Base-by-base conservation (phyloP, 768 basidiomycete genomes). In the Mrakia blollopis region DNA sequence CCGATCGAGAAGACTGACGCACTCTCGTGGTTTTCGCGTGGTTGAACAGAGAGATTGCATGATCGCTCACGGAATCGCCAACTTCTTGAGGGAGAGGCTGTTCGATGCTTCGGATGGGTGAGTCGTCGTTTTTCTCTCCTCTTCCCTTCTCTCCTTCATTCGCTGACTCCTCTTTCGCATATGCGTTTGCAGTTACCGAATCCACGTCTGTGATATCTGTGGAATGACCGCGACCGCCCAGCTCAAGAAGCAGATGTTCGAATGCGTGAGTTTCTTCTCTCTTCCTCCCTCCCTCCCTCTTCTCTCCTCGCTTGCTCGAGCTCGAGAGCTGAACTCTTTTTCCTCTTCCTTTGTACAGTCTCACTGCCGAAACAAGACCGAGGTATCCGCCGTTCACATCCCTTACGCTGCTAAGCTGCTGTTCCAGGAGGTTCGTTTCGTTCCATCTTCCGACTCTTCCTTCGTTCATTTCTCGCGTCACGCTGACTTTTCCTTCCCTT, bases 11-110 rank as follows among this genome's bases (percentile, higher is more conserved):
- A 13, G 14, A 6, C 28, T 70, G 44, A 39, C 63, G n/a, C n/a
- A 73, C 21, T 30, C 52, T 57, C 63, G 18, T 13, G 44, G 44
- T 6, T 41, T 44, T 44, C 11, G 44, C 14, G 44, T 5, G 6
- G 39, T 6, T 44, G 44, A 41, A 30, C 25, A 83, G 83, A 92
- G 94, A 83, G 96, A 98, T 88, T 98, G 97, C 84, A 99, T 99
- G 97, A 96, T 99, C 78, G 97, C 97, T 32, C 97, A 99, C 86
- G 97, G 97, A 83, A 94, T 98, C 79, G 96, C 97, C 65, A 93
- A 89, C 2, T 98, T 98, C 89, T 85, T 98, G 85, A 98, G 98
- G 85, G 97, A 98, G 86, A 91, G 97, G 76, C 86, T 98, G 83
- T 84, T 83, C 76, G 83, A 83, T 77, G 81, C 81, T 35, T 80